Evolutionary conservation across 2,329 filamentous ascomycete genomes (phyloP).

Genomic region (Tolypocladium pustulatum): DNA sequence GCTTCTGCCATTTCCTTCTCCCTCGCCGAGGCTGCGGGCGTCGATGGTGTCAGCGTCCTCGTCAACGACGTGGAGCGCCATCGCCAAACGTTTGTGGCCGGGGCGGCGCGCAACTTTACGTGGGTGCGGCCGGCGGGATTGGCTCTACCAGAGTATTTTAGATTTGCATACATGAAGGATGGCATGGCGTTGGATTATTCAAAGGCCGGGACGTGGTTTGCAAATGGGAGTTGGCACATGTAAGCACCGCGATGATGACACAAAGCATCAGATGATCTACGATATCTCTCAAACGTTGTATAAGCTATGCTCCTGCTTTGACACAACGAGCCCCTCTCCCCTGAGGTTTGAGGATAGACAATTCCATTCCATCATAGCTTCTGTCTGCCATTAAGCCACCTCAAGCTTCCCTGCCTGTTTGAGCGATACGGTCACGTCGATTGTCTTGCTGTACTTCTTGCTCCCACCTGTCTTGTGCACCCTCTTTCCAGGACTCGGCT

Average conservation of each 20-base stretch:
- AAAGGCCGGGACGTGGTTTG: conserved; percentile 61
- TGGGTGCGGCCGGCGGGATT: conserved; percentile 43
- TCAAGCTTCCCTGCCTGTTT: conserved; percentile 8
- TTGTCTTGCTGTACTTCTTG: conserved; percentile 9
- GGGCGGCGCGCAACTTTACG: conserved; percentile 36
- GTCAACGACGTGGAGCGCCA: conserved; percentile 82
- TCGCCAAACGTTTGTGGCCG: conserved; percentile 56
- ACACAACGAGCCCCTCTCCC: not conserved
- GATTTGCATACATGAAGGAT: conserved; percentile 65
- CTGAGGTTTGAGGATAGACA: too few relatives aligned
- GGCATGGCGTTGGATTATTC: conserved; percentile 59
- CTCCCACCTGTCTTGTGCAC: conserved; percentile 1
- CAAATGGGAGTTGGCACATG: conserved; percentile 48
- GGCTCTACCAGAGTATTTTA: conserved; percentile 57
- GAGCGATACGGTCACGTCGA: conserved; percentile 12
- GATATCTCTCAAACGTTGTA: too few relatives aligned
- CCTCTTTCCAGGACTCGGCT: not conserved
- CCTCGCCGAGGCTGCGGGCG: conserved; percentile 34
- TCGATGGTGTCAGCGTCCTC: conserved; percentile 70
- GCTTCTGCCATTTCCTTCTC: conserved; percentile 56
- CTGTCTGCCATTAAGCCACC: not conserved
- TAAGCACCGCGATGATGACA: not conserved
- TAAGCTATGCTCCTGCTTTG: too few relatives aligned
- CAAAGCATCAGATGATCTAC: too few relatives aligned
- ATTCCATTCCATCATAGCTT: not conserved